Percentiles rank a stretch among this genome's conserved stretches.
These are phyloP conservation scores for Glaciozyma martinii DNA, from an alignment of 768 basidiomycete genomes.

Conservation along the genomic window DNA sequence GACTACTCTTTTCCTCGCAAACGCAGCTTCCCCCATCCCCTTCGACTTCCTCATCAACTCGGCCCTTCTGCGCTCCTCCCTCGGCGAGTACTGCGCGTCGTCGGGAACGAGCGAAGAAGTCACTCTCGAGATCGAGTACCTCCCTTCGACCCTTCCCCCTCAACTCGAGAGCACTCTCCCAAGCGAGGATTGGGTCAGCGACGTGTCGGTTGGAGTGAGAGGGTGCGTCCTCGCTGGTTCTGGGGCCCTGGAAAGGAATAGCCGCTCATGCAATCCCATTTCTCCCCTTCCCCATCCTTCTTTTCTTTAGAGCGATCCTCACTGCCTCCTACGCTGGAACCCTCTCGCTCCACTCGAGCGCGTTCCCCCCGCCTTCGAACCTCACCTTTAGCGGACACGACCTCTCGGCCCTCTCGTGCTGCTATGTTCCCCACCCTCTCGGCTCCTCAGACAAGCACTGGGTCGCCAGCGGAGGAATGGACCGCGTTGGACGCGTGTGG, in stretches of 20 bases:
- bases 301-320: constrained; percentile 38
- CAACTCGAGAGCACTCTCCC: constrained; percentile 67
- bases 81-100: constrained; percentile 51
- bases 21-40: constrained; percentile 52
- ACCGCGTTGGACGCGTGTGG: constrained; percentile 40
- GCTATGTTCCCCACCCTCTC: constrained; percentile 44
- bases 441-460: constrained; percentile 10
- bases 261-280: background rate
- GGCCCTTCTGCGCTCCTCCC: constrained; percentile 53
- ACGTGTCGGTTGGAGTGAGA: constrained; percentile 41
- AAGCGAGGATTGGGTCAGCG: constrained; percentile 91
- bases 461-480: constrained; percentile 55
- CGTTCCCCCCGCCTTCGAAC: constrained; percentile 48
- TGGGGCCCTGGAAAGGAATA: background rate
- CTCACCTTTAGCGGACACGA: constrained; percentile 49
- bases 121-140: constrained; percentile 83
- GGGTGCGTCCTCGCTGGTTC: constrained; percentile 10
- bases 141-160: constrained; percentile 79
- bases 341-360: constrained; percentile 63
- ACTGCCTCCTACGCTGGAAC: constrained; percentile 74
- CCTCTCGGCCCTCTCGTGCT: constrained; percentile 61
- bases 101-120: constrained; percentile 75
- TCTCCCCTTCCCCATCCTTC: background rate
- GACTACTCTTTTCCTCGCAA: too few relatives aligned
- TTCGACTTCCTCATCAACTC: constrained; percentile 75